Percentiles rank a stretch among this genome's conserved stretches.
Evolutionary conservation across 2,329 filamentous ascomycete species (phyloP).

Genomic region (Verticillium longisporum): DNA sequence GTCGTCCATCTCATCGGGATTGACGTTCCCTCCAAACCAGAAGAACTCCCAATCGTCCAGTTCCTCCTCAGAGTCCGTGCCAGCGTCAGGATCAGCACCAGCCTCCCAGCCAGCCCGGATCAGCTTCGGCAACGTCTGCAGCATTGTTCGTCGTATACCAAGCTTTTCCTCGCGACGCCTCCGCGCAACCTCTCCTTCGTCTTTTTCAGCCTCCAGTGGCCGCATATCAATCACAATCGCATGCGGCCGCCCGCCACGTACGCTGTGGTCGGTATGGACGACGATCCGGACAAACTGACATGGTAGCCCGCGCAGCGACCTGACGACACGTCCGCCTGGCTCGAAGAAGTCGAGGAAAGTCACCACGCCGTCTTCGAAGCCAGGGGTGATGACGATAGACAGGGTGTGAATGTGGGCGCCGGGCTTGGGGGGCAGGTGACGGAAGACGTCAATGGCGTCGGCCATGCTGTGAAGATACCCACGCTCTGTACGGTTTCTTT

Average conservation of each 20-base stretch:
- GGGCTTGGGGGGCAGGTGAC: constrained; percentile 6
- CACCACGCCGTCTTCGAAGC: constrained; percentile 13
- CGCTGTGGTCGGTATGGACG: constrained; percentile 17
- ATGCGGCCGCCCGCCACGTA: constrained; percentile 6
- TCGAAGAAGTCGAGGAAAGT: constrained; percentile 30
- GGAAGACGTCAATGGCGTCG: constrained; percentile 28
- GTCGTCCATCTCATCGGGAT: no score
- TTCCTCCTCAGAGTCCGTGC: constrained; percentile 6
- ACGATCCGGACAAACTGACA: constrained; percentile 28
- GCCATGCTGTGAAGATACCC: constrained; percentile 21
- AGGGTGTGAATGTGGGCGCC: constrained; percentile 29
- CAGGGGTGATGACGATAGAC: constrained; percentile 32
- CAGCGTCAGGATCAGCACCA: background rate
- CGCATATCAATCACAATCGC: constrained; percentile 10
- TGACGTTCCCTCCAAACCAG: background rate
- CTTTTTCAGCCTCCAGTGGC: background rate
- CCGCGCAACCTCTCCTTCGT: constrained; percentile 11
- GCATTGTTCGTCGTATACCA: constrained; percentile 5
- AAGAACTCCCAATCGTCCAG: constrained; percentile 2
- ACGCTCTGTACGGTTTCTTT: constrained; percentile 27
- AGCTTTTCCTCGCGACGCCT: constrained; percentile 6
- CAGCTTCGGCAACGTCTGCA: constrained; percentile 5
- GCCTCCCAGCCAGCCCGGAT: constrained; percentile 6
- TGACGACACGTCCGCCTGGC: constrained; percentile 17
- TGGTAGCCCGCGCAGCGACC: constrained; percentile 22